phyloP scores from a whole-genome alignment of 768 basidiomycete species.

The Panaeolus papilionaceus region DNA sequence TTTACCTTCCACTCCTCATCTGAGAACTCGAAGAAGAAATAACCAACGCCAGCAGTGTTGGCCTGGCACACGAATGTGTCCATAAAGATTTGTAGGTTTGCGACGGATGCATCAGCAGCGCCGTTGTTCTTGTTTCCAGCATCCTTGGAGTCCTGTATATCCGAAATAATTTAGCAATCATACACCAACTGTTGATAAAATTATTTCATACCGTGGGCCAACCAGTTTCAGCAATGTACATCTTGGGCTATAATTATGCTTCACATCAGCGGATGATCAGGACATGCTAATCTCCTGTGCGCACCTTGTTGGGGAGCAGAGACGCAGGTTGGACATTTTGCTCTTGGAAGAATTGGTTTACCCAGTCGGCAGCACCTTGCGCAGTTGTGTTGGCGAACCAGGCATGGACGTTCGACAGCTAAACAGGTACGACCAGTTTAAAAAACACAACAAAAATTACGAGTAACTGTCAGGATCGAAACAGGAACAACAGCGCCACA shows the following conservation, averaged over 20 bases:
- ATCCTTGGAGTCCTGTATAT: conserved; percentile 59
- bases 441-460: neutral
- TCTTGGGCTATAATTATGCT: conserved; percentile 52
- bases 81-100: conserved; percentile 77
- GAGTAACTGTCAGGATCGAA: conserved; percentile 10
- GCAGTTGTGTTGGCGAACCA: conserved; percentile 88
- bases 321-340: conserved; percentile 68
- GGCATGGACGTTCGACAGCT: conserved; percentile 93
- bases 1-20: conserved; percentile 84
- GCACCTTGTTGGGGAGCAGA: conserved; percentile 62
- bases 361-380: conserved; percentile 82
- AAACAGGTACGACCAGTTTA: neutral
- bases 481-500: neutral
- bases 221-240: conserved; percentile 95
- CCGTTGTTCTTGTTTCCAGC: conserved; percentile 67
- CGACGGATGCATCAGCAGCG: conserved; percentile 62
- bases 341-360: conserved; percentile 74
- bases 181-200: neutral
- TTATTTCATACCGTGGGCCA: conserved; percentile 64
- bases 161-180: neutral
- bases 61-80: conserved; percentile 91
- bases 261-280: conserved; percentile 15
- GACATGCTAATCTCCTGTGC: neutral
- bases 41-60: conserved; percentile 74
- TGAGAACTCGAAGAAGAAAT: conserved; percentile 86